Evolutionary conservation across 345 rosid species (phyloP), one percentile per base, ranked within the genome.

Genomic region (Pugionium dolabratum): DNA sequence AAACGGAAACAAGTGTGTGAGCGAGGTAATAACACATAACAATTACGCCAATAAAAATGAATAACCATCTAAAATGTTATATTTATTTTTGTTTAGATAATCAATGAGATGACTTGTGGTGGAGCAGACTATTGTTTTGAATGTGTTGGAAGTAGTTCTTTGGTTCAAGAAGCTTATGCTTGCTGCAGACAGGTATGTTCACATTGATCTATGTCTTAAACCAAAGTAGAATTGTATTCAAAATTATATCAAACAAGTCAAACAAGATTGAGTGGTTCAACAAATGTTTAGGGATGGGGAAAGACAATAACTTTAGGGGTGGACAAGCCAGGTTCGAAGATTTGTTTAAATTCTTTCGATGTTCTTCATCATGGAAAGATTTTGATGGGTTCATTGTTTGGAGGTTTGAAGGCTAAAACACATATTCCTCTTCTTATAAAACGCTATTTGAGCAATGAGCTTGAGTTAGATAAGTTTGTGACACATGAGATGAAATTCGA

Each of bases 61-160:
- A 49, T 36, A 58, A 4, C 11, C 5, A 48, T 10, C 27, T 28
- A 40, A 34, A n/a, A 37, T 36, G 3, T 18, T 34, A 6, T 10
- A 4, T 11, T 6, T 31, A 2, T 45, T 32, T 54, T 37, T 35
- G 54, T 67, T 54, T 26, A 75, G 75, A 79, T 80, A 71, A 77
- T 90, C 63, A 77, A 49, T n/a, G 91, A 87, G 70, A 85, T 90
- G 85, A 90, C 94, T 6, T 73, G 53, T 61, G 91, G 87, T 10
- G 91, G 94, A 35, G 96, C 96, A 49, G 96, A 90, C 70, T 84
- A 87, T 60, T 85, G 94, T 76, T 87, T 90, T 46, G 97, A 90
- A 57, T 85, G 94, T 51, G 90, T 84, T 56, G 97, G 94, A 52
- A 9, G 65, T 58, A 66, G 83, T 56, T 78, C 82, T 39, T 40